Percentiles rank a stretch among this genome's conserved stretches.
phyloP scores from a whole-genome alignment of 768 basidiomycete genomes.

The Mycena vulgaris region DNA sequence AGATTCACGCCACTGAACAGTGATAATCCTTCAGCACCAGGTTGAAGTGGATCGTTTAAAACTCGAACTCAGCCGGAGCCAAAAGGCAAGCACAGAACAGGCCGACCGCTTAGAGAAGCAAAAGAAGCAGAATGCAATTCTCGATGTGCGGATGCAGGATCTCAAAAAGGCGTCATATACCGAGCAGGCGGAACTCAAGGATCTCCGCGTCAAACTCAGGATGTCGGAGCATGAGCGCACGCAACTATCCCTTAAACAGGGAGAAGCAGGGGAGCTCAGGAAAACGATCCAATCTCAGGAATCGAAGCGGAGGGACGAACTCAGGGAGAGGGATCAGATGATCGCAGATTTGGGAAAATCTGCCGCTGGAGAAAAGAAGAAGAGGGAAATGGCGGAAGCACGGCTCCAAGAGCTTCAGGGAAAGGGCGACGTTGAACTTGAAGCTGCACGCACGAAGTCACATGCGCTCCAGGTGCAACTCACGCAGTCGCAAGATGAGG shows the following conservation, averaged over 20 bases:
- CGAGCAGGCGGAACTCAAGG: constrained; percentile 77
- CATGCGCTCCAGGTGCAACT: constrained; percentile 56
- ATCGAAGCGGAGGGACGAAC: constrained; percentile 67
- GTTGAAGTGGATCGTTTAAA: constrained; percentile 72
- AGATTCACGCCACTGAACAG: neutral
- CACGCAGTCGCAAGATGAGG: constrained; percentile 53
- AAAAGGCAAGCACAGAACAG: constrained; percentile 65
- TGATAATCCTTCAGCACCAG: constrained; percentile 63
- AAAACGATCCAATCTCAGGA: constrained; percentile 66
- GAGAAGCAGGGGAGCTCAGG: constrained; percentile 66
- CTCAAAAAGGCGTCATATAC: constrained; percentile 63
- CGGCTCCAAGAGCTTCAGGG: constrained; percentile 59
- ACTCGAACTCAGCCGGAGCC: constrained; percentile 66
- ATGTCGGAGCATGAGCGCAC: constrained; percentile 70
- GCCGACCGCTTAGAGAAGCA: constrained; percentile 71
- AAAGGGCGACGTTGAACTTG: constrained; percentile 59
- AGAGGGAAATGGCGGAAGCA: constrained; percentile 63
- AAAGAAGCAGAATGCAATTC: constrained; percentile 71
- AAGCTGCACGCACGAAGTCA: constrained; percentile 51
- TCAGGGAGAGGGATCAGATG: constrained; percentile 66
- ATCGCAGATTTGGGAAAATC: constrained; percentile 72
- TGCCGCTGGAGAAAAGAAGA: constrained; percentile 64
- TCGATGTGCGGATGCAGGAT: constrained; percentile 75
- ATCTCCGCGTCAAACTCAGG: constrained; percentile 71
- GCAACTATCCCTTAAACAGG: constrained; percentile 66